A percentile compares a stretch with the other conserved stretches of the same genome.
phyloP scores from a whole-genome alignment of 345 rosid genomes.

The Eutrema heterophyllum region DNA sequence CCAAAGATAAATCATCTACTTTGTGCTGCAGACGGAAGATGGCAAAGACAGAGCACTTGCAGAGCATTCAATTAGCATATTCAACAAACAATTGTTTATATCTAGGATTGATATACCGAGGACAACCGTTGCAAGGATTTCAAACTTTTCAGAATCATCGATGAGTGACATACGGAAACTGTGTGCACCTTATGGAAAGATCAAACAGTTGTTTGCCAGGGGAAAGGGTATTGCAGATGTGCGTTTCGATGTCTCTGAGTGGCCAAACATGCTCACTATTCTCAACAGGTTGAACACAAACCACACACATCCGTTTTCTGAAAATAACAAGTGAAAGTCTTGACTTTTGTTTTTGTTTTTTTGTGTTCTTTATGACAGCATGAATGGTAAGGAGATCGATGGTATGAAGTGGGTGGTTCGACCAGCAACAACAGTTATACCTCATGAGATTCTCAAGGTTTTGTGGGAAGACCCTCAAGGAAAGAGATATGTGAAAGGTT shows the following conservation, averaged over 20 bases:
- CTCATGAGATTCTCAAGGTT: slow-evolving; percentile 25
- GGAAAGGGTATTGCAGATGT: slow-evolving; percentile 14
- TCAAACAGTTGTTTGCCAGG: not conserved
- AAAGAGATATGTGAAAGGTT: slow-evolving; percentile 24
- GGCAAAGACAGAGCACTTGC: slow-evolving; percentile 43
- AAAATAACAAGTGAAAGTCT: not conserved
- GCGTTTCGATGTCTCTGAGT: slow-evolving; percentile 29
- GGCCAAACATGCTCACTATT: slow-evolving; percentile 46
- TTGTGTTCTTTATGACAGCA: slow-evolving; percentile 11
- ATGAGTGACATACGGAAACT: not conserved
- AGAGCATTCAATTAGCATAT: slow-evolving; percentile 27
- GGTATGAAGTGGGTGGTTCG: slow-evolving; percentile 28
- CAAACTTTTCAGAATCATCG: not conserved
- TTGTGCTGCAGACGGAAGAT: slow-evolving; percentile 36
- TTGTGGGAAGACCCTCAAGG: slow-evolving; percentile 39
- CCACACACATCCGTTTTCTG: not conserved
- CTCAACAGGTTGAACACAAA: slow-evolving; percentile 28
- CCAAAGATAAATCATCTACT: not conserved
- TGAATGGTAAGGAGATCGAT: slow-evolving; percentile 34
- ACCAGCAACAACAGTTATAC: slow-evolving; percentile 35
- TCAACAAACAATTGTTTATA: slow-evolving; percentile 24
- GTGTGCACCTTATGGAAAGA: slow-evolving; percentile 26
- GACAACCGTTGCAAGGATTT: slow-evolving; percentile 40
- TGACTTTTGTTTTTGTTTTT: not conserved
- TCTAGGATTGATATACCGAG: slow-evolving; percentile 46